Evolutionary conservation across 345 rosid species (phyloP), one percentile per base, ranked within the genome.

Genomic region (Pistacia vera): DNA sequence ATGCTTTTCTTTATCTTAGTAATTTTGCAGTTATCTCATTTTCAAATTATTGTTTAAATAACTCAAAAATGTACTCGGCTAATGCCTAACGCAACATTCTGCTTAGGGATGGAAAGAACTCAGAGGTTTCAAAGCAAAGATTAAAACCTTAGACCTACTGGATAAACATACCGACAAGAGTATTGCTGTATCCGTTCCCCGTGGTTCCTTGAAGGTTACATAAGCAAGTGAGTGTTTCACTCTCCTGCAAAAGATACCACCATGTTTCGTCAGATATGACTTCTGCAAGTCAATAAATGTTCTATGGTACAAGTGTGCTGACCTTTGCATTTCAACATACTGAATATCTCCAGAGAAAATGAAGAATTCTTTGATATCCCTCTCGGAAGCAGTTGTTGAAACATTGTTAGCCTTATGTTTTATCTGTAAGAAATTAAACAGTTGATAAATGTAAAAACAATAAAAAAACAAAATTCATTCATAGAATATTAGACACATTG

Each of bases 311-410:
- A 33, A 14, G 30, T 71, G 68, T 44, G 63, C 79, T 57, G 25
- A 80, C 92, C 85, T 88, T 78, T 28, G 75, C 83, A 86, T 84
- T 73, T 88, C 90, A 51, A 86, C 80, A 61, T 83, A 71, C 70
- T 78, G 83, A 66, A 88, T 64, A 38, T 88, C 80, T 3, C 92
- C 90, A 22, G 90, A 83, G 75, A 81, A 85, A 25, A 90, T 86
- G 63, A 88, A 88, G 78, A 88, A 86, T 70, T 85, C 92, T 78
- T 54, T 81, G 70, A 88, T 70, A 71, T 86, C 88, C 11, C 11
- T 60, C 70, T 77, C 83, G 3, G 80, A 72, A 57, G 83, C 87
- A n/a, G 52, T 62, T 11, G 72, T 41, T 1, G 92, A 88, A 59
- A 88, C 52, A 78, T 86, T 88, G 81, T 84, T 82, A 16, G 86